Evolutionary conservation across 768 basidiomycete species (phyloP), one percentile per base, ranked within the genome.

Genomic region (Podaxis rugospora): DNA sequence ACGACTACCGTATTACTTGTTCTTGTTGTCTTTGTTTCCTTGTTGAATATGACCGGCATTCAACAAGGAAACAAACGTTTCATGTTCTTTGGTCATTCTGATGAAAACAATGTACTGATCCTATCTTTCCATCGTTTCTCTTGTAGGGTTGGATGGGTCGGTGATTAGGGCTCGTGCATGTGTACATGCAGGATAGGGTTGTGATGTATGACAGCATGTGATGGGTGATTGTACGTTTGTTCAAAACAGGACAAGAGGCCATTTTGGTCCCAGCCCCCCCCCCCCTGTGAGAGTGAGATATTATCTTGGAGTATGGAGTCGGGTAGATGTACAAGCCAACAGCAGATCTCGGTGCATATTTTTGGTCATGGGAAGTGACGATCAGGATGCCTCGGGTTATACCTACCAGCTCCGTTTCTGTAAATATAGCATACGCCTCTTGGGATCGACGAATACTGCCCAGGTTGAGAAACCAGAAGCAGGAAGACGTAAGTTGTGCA

Each of bases 101-200:
- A 44, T 23, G 27, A 25, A n/a, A 37, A 52, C 32, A 54, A 64
- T 37, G n/a, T 50, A 37, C 55, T 60, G 59, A 64, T 62, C 40
- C 10, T 27, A 35, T 59, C 36, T 28, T 58, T 55, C 21, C 18
- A 51, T 44, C n/a, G n/a, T 53, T 53, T 25, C 44, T 42, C 49
- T 55, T 65, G 57, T 67, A 85, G 84, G 84, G 84, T 40, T 86
- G 84, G 84, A 84, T 86, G 84, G 84, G 83, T 54, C 80, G 84
- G 55, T 79, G 67, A 77, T 66, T 53, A 27, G 25, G 21, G 50
- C 16, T 32, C 23, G 18, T 23, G 18, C 35, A 21, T 25, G 18
- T 39, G 21, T 36, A 25, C 50, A 51, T 25, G 11, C 49, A 21
- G 51, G 13, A 1, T n/a, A n/a, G 11, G 35, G 37, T 23, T 4